Evolutionary conservation across 202 grass and related monocot species (phyloP).

Genomic region (Carex arenaria): DNA sequence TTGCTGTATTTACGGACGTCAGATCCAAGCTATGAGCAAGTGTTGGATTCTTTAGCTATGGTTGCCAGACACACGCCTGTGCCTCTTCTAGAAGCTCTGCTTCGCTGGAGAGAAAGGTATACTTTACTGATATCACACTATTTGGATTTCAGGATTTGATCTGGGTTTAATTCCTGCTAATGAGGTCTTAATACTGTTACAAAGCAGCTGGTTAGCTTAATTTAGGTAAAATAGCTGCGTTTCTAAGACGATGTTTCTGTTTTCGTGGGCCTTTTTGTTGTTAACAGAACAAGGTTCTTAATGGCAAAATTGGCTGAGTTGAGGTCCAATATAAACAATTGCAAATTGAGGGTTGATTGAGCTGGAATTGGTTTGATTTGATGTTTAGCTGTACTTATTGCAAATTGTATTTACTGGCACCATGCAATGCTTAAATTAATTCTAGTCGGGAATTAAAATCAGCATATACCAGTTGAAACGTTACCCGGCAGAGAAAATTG

Average conservation of each 20-base stretch:
- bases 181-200: background rate
- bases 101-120: conserved; percentile 97
- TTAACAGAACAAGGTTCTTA: no score
- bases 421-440: background rate
- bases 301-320: background rate
- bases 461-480: background rate
- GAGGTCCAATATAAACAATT: background rate
- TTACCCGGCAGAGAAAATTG: background rate
- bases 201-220: background rate
- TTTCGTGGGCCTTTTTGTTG: background rate
- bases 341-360: background rate
- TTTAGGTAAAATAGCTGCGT: background rate
- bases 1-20: conserved; percentile 85
- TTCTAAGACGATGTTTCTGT: background rate
- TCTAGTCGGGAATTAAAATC: background rate
- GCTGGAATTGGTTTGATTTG: background rate
- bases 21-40: conserved; percentile 95
- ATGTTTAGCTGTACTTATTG: background rate
- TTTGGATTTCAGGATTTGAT: background rate
- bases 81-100: conserved; percentile 96
- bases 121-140: background rate
- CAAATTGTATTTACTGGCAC: background rate
- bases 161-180: background rate
- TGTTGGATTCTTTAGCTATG: conserved; percentile 96
- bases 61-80: conserved; percentile 91